These are phyloP conservation scores for Pogostemon cablin DNA, from an alignment of 257 asterid species.

Conservation along the genomic window DNA sequence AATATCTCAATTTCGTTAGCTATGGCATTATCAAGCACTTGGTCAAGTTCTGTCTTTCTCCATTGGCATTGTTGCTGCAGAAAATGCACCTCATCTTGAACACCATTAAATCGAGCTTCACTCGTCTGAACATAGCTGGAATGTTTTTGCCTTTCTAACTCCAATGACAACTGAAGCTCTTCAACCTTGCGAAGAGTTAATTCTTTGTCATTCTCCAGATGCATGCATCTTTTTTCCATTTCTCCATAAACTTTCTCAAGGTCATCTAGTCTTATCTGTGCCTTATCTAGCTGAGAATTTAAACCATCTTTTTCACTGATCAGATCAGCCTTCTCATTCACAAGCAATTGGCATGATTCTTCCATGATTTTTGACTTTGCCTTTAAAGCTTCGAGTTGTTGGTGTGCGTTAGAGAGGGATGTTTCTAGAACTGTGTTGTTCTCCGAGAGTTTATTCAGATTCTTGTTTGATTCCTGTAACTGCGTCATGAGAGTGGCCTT, in stretches of 20 bases:
- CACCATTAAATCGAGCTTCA: constrained; percentile 42
- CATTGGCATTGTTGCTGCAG: constrained; percentile 56
- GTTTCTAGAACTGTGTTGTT: constrained; percentile 63
- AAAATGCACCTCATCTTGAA: constrained; percentile 51
- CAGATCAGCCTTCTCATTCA: constrained; percentile 68
- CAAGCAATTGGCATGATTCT: constrained; percentile 75
- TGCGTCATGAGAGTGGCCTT: constrained; percentile 53
- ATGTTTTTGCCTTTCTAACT: constrained; percentile 62
- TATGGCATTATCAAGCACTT: constrained; percentile 54
- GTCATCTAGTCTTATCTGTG: constrained; percentile 52
- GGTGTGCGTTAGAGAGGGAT: constrained; percentile 65
- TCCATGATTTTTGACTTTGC: constrained; percentile 66
- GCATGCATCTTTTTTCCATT: constrained; percentile 57
- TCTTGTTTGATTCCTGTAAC: constrained; percentile 60
- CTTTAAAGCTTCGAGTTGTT: constrained; percentile 65
- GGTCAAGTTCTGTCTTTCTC: constrained; percentile 63
- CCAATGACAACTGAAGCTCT: constrained; percentile 65
- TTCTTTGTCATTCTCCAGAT: constrained; percentile 73
- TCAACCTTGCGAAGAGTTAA: constrained; percentile 54
- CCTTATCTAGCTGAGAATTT: constrained; percentile 57
- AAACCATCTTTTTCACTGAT: constrained; percentile 59
- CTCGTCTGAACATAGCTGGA: constrained; percentile 45
- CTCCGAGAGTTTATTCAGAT: constrained; percentile 65
- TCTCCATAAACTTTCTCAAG: constrained; percentile 59
- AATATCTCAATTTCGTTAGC: constrained; percentile 65